Conservation (phyloP, 2,329 filamentous ascomycete species). For the Aspergillus ochraceoroseus region DNA sequence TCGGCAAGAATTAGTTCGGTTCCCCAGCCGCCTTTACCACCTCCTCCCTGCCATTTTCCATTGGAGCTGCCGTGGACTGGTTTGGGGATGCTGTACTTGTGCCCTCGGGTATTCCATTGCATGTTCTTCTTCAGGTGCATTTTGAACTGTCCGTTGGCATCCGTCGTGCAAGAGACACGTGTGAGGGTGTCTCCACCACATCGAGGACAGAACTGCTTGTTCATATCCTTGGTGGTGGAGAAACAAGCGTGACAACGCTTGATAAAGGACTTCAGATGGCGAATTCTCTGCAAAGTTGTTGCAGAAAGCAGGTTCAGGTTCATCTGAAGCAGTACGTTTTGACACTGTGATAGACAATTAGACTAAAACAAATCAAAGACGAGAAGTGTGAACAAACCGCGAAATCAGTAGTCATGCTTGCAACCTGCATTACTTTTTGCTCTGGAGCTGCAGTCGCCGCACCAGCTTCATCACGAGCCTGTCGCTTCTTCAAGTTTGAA, state of each 20-base stretch:
- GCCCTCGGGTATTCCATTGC: constrained; percentile 91
- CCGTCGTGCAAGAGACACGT: constrained; percentile 78
- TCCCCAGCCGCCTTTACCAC: constrained; percentile 85
- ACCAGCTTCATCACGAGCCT: constrained; percentile 59
- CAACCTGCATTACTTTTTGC: constrained; percentile 69
- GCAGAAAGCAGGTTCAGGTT: constrained; percentile 85
- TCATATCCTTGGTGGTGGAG: constrained; percentile 73
- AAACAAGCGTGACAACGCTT: constrained; percentile 95
- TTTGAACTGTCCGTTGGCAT: constrained; percentile 71
- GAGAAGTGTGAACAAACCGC: constrained; percentile 59
- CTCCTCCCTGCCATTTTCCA: constrained; percentile 63
- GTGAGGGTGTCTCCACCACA: constrained; percentile 86
- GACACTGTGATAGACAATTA: constrained; percentile 39
- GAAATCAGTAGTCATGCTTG: constrained; percentile 91
- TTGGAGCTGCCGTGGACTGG: constrained; percentile 74
- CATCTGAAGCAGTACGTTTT: constrained; percentile 91
- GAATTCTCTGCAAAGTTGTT: constrained; percentile 67
- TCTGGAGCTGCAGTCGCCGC: constrained; percentile 49
- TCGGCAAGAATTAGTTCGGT: constrained; percentile 77
- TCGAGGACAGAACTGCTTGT: constrained; percentile 83
- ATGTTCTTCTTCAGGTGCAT: constrained; percentile 90
- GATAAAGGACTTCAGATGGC: constrained; percentile 79
- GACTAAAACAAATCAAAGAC: background rate
- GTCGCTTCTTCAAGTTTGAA: constrained; percentile 79
- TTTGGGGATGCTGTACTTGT: constrained; percentile 90